These are phyloP conservation scores for Seiridium unicorne DNA, from an alignment of 2,329 filamentous ascomycete genomes.

Conservation along the genomic window DNA sequence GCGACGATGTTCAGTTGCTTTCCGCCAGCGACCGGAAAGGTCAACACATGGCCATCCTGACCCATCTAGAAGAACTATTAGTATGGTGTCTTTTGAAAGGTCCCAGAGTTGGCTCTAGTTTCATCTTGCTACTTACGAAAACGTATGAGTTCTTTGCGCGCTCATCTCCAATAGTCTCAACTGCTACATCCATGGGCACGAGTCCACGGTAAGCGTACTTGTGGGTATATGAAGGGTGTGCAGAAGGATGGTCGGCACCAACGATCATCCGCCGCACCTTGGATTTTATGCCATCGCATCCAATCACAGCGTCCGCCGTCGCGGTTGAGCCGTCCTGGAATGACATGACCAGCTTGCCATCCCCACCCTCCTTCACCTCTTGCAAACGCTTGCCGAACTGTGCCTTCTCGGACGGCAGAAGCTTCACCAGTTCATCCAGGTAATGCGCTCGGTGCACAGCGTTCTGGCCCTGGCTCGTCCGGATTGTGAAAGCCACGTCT, in stretches of 20 bases:
- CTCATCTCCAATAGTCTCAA: conserved; percentile 44
- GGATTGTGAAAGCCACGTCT: neutral
- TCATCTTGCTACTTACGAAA: neutral
- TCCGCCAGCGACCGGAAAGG: conserved; percentile 56
- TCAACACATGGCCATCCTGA: conserved; percentile 51
- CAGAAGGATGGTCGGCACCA: conserved; percentile 27
- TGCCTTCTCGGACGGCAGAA: conserved; percentile 31
- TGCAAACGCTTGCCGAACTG: conserved; percentile 32
- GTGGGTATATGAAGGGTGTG: conserved; percentile 30
- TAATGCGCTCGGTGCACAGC: conserved; percentile 36
- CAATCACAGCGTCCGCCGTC: conserved; percentile 44
- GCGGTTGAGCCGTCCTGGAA: conserved; percentile 39
- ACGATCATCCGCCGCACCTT: conserved; percentile 50
- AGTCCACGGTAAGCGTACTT: conserved; percentile 48
- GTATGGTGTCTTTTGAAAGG: neutral
- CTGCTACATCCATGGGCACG: conserved; percentile 49
- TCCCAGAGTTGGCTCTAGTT: too few species aligned
- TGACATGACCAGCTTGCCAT: conserved; percentile 18
- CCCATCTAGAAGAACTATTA: conserved; percentile 29
- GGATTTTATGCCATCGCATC: conserved; percentile 66
- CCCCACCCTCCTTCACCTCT: conserved; percentile 23
- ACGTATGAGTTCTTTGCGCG: conserved; percentile 27
- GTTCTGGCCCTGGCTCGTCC: conserved; percentile 9
- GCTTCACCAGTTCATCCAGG: conserved; percentile 35
- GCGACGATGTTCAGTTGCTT: conserved; percentile 53